These are phyloP conservation scores for Silene uniflora DNA, from an alignment of 148 eudicot genomes.

Conservation along the genomic window DNA sequence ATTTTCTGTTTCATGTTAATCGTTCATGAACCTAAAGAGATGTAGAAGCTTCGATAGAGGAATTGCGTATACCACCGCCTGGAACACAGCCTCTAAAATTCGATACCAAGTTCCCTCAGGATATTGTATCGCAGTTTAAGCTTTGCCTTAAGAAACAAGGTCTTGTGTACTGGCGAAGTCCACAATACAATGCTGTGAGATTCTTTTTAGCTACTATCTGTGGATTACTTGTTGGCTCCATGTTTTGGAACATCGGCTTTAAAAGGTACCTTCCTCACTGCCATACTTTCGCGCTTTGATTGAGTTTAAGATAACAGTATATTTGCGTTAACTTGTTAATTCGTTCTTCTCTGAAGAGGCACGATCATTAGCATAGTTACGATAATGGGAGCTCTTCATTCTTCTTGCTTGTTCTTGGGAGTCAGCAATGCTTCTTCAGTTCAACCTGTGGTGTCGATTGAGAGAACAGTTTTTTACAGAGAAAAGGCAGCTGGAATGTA, in stretches of 20 bases:
- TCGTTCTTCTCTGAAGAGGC: slow-evolving; percentile 41
- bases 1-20: slow-evolving; percentile 1
- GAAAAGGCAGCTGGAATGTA: slow-evolving; percentile 97
- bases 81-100: slow-evolving; percentile 54
- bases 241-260: slow-evolving; percentile 75
- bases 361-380: slow-evolving; percentile 47
- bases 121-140: slow-evolving; percentile 48
- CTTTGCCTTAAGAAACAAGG: slow-evolving; percentile 73
- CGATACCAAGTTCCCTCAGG: slow-evolving; percentile 50
- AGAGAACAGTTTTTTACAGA: slow-evolving; percentile 83
- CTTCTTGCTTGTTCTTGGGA: slow-evolving; percentile 69
- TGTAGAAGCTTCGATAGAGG: slow-evolving; percentile 59
- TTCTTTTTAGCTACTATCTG: slow-evolving; percentile 55
- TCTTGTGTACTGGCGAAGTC: slow-evolving; percentile 84
- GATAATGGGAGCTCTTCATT: slow-evolving; percentile 65
- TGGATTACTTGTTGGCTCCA: slow-evolving; percentile 57
- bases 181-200: slow-evolving; percentile 78
- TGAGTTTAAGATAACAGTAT: neutral
- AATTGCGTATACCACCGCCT: slow-evolving; percentile 48
- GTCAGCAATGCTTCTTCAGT: slow-evolving; percentile 78
- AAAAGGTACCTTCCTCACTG: slow-evolving; percentile 49
- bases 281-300: neutral
- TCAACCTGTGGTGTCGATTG: slow-evolving; percentile 78
- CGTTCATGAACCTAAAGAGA: slow-evolving; percentile 32
- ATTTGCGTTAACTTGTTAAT: neutral